Base-by-base conservation (phyloP, 768 basidiomycete genomes). In the Auricularia heimuer region DNA sequence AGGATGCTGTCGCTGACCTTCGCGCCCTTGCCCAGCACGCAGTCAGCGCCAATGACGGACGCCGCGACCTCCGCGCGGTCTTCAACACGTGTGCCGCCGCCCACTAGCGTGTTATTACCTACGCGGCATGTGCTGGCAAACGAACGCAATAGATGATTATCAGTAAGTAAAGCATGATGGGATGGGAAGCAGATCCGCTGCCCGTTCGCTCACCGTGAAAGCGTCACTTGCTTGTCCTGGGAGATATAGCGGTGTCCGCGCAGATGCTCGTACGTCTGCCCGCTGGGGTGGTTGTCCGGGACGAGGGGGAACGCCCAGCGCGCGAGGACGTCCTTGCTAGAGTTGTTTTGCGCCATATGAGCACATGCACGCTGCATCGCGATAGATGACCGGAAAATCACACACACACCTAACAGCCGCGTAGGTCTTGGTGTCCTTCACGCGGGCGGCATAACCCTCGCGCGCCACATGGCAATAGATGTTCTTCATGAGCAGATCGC, bases 261-360 rank as follows among this genome's bases (percentile, higher is more conserved):
- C 42, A 88, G 82, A 71, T 94, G 87, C 72, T 96, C 92, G 73
- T 98, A 98, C 44, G 80, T 72, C 65, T 89, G 86, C 4, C 87
- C 87, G 14, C 87, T 83, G 2, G 93, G 94, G 70, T 94, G 85
- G 74, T 94, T 92, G 73, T 95, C 97, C 8, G 96, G 96, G 3
- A 94, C 94, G 8, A 98, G 79, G 1, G 97, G 97, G 77, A 96
- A 98, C 4, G 92, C 91, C 90, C 94, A 94, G 69, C 97, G 81
- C 54, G 92, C 85, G 36, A 98, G 76, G 61, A 99, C 92, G 70
- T 98, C 94, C 75, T 93, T 92, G 78, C 94, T 29, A 29, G 29
- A 29, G 29, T 29, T 96, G 71, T 24, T 63, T 33, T 36, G n/a
- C 45, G 18, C 34, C 67, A n/a, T 56, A 42, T 62, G 3, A 63